A percentile compares a stretch with the other conserved stretches of the same genome.
Conservation (phyloP, 345 rosid genomes). For the Psidium guajava region DNA sequence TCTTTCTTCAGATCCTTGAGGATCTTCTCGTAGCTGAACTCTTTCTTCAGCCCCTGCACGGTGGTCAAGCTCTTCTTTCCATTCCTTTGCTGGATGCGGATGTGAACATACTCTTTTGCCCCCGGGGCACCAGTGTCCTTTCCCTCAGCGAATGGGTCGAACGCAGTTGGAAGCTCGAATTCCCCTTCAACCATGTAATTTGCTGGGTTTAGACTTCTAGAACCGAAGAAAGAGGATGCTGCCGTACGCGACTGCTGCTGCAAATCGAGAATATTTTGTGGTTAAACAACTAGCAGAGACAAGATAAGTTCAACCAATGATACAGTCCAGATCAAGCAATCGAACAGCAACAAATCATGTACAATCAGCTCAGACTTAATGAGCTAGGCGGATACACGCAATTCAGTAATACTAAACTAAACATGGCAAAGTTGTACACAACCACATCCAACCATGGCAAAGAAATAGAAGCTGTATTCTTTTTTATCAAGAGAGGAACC, state of each 20-base stretch:
- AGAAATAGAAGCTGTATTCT: no score
- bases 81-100: slow-evolving; percentile 73
- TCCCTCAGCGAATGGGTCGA: slow-evolving; percentile 67
- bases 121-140: slow-evolving; percentile 42
- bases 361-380: no score
- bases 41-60: slow-evolving; percentile 61
- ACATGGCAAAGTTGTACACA: no score
- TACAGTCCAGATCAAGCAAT: not conserved
- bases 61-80: slow-evolving; percentile 77
- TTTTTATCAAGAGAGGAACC: not conserved
- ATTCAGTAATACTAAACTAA: no score
- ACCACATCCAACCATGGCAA: no score
- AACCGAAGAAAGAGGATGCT: not conserved
- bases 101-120: slow-evolving; percentile 48
- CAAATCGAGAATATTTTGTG: not conserved
- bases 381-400: no score
- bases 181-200: slow-evolving; percentile 77
- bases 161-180: slow-evolving; percentile 44
- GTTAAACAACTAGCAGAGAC: not conserved
- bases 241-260: not conserved
- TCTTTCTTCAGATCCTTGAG: slow-evolving; percentile 76
- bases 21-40: slow-evolving; percentile 57
- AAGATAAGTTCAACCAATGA: not conserved
- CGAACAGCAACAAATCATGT: no score
- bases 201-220: slow-evolving; percentile 6